Percentiles rank a stretch among this genome's conserved stretches.
These are phyloP conservation scores for Diaporthe sp. DNA, from an alignment of 2,329 filamentous ascomycete species.

Conservation along the genomic window DNA sequence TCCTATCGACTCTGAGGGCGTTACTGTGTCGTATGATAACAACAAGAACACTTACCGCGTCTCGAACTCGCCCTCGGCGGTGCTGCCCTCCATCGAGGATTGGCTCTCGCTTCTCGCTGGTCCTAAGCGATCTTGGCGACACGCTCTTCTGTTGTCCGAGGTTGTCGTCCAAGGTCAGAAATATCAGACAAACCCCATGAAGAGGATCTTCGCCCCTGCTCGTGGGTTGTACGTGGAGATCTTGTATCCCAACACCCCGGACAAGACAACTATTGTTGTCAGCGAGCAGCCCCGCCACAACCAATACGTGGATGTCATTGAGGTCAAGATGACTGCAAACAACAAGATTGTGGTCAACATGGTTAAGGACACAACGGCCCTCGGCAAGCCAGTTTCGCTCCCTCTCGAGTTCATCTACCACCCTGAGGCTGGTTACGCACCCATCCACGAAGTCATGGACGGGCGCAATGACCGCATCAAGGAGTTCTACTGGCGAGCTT, in stretches of 20 bases:
- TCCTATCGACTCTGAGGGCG: conserved; percentile 84
- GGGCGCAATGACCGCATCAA: conserved; percentile 98
- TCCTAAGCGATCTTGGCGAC: conserved; percentile 88
- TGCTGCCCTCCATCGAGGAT: conserved; percentile 82
- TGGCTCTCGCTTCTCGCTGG: conserved; percentile 94
- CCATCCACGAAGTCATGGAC: conserved; percentile 96
- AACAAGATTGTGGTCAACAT: conserved; percentile 90
- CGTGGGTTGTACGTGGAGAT: conserved; percentile 94
- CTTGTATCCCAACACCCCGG: conserved; percentile 81
- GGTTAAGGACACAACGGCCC: conserved; percentile 92
- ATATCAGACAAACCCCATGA: conserved; percentile 97
- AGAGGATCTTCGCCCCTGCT: conserved; percentile 88
- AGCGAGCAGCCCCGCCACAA: conserved; percentile 89
- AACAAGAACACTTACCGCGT: conserved; percentile 88
- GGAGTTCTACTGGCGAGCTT: conserved; percentile 98
- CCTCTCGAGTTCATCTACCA: conserved; percentile 93
- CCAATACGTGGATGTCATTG: conserved; percentile 89
- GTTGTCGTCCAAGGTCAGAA: conserved; percentile 95
- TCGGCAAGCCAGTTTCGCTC: conserved; percentile 85
- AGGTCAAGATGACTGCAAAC: conserved; percentile 81
- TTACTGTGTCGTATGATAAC: conserved; percentile 84
- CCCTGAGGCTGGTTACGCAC: conserved; percentile 96
- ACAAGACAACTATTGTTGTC: conserved; percentile 87
- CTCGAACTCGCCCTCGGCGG: conserved; percentile 78
- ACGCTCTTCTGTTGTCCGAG: conserved; percentile 93